Evolutionary conservation across 2,329 filamentous ascomycete species (phyloP).

Genomic region (Scedosporium dehoogii): DNA sequence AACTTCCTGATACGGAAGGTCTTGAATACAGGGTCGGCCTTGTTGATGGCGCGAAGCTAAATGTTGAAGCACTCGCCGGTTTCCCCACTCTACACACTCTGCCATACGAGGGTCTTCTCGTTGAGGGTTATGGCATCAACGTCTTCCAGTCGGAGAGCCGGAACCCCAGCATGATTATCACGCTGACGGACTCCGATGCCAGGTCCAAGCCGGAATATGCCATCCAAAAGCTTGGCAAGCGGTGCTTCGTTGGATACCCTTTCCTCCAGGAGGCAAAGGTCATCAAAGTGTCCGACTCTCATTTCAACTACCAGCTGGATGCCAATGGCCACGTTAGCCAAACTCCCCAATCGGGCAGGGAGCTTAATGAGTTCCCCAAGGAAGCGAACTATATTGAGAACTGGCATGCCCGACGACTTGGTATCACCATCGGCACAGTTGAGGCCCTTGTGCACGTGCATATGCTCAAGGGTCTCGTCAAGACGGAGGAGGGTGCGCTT

Average conservation of each 20-base stretch:
- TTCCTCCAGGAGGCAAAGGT: conserved; percentile 93
- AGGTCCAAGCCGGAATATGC: conserved; percentile 63
- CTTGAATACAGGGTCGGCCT: conserved; percentile 77
- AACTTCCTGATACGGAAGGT: conserved; percentile 85
- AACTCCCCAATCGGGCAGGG: conserved; percentile 61
- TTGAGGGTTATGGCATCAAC: conserved; percentile 70
- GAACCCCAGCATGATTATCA: conserved; percentile 93
- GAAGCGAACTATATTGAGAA: conserved; percentile 77
- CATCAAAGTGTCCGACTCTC: conserved; percentile 78
- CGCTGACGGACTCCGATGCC: conserved; percentile 63
- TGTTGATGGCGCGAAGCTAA: conserved; percentile 74
- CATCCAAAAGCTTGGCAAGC: conserved; percentile 70
- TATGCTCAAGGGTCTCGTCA: conserved; percentile 82
- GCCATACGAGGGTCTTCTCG: conserved; percentile 67
- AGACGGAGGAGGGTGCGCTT: conserved; percentile 82
- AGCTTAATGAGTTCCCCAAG: conserved; percentile 75
- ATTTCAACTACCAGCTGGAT: conserved; percentile 76
- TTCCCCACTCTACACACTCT: conserved; percentile 86
- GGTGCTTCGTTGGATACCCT: conserved; percentile 86
- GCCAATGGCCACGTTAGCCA: conserved; percentile 54
- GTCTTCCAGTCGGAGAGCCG: conserved; percentile 94
- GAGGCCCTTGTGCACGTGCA: conserved; percentile 88
- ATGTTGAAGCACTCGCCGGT: conserved; percentile 74
- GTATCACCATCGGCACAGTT: conserved; percentile 74
- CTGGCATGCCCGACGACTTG: conserved; percentile 83